phyloP scores from a whole-genome alignment of 2,329 filamentous ascomycete species.

The Clonostachys rosea region DNA sequence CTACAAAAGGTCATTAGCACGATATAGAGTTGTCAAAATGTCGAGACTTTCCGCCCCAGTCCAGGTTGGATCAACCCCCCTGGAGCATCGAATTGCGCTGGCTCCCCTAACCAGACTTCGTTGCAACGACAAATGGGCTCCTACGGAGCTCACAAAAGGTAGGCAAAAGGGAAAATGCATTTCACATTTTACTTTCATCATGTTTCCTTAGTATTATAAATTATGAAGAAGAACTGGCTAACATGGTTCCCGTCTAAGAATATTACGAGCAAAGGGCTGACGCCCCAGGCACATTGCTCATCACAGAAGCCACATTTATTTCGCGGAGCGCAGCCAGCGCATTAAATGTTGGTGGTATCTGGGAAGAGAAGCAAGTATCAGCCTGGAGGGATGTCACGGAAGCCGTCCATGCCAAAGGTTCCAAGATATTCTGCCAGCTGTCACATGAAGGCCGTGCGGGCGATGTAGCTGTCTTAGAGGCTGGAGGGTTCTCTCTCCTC shows the following conservation, averaged over 20 bases:
- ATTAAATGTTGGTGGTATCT: constrained; percentile 48
- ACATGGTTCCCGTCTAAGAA: not conserved
- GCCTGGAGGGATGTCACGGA: constrained; percentile 56
- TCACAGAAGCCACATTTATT: constrained; percentile 41
- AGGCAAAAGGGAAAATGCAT: not conserved
- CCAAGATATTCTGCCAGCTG: constrained; percentile 56
- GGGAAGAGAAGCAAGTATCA: constrained; percentile 43
- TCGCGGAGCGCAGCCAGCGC: constrained; percentile 35
- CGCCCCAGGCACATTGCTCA: constrained; percentile 31
- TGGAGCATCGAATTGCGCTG: constrained; percentile 7
- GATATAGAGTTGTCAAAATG: no score
- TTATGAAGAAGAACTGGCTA: not conserved
- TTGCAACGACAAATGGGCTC: constrained; percentile 9
- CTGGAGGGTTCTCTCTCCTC: not conserved
- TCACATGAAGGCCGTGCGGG: constrained; percentile 37
- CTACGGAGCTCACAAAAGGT: constrained; percentile 8
- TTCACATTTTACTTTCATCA: not conserved
- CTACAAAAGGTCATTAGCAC: no score
- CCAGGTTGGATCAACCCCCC: not conserved
- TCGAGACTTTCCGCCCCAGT: no score
- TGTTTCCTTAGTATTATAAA: not conserved
- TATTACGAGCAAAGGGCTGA: constrained; percentile 36
- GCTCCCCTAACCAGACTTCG: constrained; percentile 12
- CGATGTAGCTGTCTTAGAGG: not conserved
- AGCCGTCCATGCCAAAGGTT: constrained; percentile 56